Conservation (phyloP, 140 eudicot species). For the Flaveria floridana region DNA sequence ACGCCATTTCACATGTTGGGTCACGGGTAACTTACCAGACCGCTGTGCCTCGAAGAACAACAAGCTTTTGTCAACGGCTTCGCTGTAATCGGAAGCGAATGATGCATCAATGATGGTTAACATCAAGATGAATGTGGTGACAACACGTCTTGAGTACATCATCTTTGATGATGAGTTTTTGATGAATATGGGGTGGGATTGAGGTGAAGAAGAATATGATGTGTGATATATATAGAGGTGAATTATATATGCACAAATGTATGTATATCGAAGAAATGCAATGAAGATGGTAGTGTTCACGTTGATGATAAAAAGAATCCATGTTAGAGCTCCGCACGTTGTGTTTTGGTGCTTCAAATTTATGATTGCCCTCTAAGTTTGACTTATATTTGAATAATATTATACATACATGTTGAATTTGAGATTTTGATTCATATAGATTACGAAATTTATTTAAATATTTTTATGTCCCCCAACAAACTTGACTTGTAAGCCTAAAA, state of each 20-base stretch:
- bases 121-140: conserved; percentile 32
- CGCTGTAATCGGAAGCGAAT: conserved; percentile 49
- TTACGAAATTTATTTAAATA: neutral
- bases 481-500: neutral
- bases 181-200: conserved; percentile 3
- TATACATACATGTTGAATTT: neutral
- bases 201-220: conserved; percentile 25
- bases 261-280: conserved; percentile 12
- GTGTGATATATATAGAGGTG: neutral
- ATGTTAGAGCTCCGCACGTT: conserved; percentile 57
- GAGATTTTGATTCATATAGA: neutral
- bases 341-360: conserved; percentile 32
- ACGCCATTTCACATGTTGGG: conserved; percentile 80
- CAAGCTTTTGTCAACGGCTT: conserved; percentile 70
- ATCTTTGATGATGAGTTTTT: neutral
- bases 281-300: conserved; percentile 50
- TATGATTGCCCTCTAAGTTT: conserved; percentile 29
- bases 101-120: conserved; percentile 31
- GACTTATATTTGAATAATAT: conserved; percentile 16
- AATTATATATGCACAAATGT: neutral
- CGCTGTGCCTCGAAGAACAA: conserved; percentile 92
- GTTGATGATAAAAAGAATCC: conserved; percentile 32
- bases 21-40: conserved; percentile 66
- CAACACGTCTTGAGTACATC: conserved; percentile 23
- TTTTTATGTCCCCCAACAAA: neutral